These are phyloP conservation scores for Leishmania braziliensis DNA, from an alignment of 208 protist genomes.

Conservation along the genomic window DNA sequence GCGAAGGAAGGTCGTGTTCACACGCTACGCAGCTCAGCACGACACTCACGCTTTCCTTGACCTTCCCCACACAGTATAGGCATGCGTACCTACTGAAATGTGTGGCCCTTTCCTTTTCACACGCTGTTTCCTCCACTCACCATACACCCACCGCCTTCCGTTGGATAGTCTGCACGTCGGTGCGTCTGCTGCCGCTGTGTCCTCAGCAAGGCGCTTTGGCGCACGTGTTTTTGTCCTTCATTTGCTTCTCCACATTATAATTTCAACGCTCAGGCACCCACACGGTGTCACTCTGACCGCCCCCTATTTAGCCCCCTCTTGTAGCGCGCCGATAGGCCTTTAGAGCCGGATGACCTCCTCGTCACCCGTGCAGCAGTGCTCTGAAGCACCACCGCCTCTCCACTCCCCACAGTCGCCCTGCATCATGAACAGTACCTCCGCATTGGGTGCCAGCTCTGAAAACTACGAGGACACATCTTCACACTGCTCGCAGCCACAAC, in stretches of 20 bases:
- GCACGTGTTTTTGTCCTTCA: too few species aligned
- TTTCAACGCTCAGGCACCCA: too few species aligned
- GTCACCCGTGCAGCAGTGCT: constrained; percentile 7
- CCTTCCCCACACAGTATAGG: background rate
- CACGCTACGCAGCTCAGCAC: background rate
- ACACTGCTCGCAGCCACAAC: background rate
- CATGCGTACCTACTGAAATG: background rate
- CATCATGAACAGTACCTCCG: constrained; percentile 11
- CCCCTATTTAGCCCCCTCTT: constrained; percentile 6
- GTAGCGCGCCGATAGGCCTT: background rate
- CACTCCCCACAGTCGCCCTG: constrained; percentile 22
- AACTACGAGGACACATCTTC: too few species aligned
- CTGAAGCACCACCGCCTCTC: constrained; percentile 3
- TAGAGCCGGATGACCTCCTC: background rate
- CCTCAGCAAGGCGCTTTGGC: background rate
- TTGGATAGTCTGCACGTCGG: background rate
- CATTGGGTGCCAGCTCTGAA: constrained; percentile 3
- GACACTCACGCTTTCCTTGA: background rate
- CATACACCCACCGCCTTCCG: too few species aligned
- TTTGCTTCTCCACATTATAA: too few species aligned
- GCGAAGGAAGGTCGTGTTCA: background rate
- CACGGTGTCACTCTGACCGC: background rate
- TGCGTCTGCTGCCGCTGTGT: background rate
- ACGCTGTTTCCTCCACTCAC: constrained; percentile 11
- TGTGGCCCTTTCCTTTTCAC: constrained; percentile 1